phyloP scores from a whole-genome alignment of 1,139 yeast species.

The Wickerhamomyces sp. region DNA sequence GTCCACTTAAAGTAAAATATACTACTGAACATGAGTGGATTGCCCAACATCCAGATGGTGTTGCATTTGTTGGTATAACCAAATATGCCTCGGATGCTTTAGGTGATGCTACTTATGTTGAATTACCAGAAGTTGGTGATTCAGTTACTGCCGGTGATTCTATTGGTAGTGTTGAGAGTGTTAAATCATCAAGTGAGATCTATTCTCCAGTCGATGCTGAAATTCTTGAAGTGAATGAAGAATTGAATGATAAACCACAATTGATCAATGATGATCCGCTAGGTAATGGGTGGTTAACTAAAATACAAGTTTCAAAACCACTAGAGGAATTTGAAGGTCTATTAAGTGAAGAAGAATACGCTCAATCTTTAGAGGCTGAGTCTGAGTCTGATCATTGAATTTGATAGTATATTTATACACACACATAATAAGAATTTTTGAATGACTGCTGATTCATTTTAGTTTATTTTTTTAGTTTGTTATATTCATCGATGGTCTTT shows the following conservation, averaged over 20 bases:
- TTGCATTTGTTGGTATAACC: slow-evolving; percentile 85
- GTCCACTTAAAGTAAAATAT: slow-evolving; percentile 39
- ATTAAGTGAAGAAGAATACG: slow-evolving; percentile 44
- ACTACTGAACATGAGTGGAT: slow-evolving; percentile 97
- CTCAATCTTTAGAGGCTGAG: slow-evolving; percentile 28
- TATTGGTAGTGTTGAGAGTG: slow-evolving; percentile 91
- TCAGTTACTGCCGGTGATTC: slow-evolving; percentile 71
- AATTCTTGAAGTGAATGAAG: slow-evolving; percentile 65
- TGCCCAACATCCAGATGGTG: slow-evolving; percentile 76
- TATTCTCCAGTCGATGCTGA: slow-evolving; percentile 85
- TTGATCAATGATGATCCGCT: slow-evolving; percentile 83
- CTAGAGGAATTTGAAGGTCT: slow-evolving; percentile 63
- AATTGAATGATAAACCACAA: slow-evolving; percentile 66
- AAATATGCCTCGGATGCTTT: slow-evolving; percentile 96
- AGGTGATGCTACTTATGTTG: slow-evolving; percentile 95
- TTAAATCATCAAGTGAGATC: slow-evolving; percentile 90
- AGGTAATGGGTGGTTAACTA: slow-evolving; percentile 93
- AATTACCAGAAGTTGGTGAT: slow-evolving; percentile 76
- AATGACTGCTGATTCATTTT: not conserved
- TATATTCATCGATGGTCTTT: slow-evolving; percentile 64
- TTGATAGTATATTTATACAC: not conserved
- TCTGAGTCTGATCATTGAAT: slow-evolving; percentile 6
- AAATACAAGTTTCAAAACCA: slow-evolving; percentile 51
- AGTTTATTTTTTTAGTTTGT: slow-evolving; percentile 23
- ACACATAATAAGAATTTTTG: not conserved